Base-by-base conservation (phyloP, 2,329 filamentous ascomycete species). In the Didymella pomorum region DNA sequence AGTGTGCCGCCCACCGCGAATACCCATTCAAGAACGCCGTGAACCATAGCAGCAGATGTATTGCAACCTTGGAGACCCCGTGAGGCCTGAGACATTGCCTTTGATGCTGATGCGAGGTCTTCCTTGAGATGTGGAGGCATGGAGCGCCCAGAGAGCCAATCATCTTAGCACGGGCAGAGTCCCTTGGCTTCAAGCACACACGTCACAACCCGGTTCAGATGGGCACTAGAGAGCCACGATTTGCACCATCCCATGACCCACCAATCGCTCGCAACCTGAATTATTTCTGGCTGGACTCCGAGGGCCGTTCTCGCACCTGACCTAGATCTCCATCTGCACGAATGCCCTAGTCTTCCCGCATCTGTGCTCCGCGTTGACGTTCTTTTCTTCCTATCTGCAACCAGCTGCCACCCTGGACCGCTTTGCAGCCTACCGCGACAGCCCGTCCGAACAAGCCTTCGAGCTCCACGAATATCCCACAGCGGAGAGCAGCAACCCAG, bases 381-480 rank as follows among this genome's bases (percentile, higher is more conserved):
- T 53, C 52, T 45, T 60, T 51, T 46, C 48, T 35, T 57, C 45
- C 41, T 21, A 42, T 47, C 45, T 29, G 26, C 58, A 50, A 53
- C 60, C 48, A 61, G 50, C 60, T 51, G 43, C 62, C 64, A 73
- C 54, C 66, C 68, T 75, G 71, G 72, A 69, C 66, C 48, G 52
- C 61, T 56, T 63, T 59, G 57, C 63, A 50, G 49, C 63, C 25
- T 61, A 52, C 57, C 67, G 63, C 54, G 58, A 66, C 55, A 60
- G 53, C 51, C 60, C 52, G 62, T 52, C 47, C 59, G 57, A 62
- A 44, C 59, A 71, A 52, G 61, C 63, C 50, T 67, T 75, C 50
- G 74, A 76, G 71, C 74, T 75, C 55, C 69, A 75, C 39, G 62
- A 68, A 63, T 65, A 75, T 49, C 44, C 53, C 44, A 46, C 26